These are phyloP conservation scores for Zanthoxylum bungeanum DNA, from an alignment of 345 rosid species.

Conservation along the genomic window DNA sequence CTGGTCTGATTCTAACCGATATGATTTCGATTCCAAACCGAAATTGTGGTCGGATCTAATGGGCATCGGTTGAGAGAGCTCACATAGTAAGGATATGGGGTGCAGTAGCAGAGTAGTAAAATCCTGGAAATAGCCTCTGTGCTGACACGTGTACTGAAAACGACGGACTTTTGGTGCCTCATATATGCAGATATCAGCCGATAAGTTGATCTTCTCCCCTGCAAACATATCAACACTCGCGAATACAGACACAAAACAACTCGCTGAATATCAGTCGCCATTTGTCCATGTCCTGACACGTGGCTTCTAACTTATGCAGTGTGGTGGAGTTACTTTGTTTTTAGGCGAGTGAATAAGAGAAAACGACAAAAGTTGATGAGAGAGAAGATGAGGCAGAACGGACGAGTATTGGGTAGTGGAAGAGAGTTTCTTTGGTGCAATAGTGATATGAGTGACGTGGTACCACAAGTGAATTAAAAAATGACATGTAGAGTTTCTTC, in stretches of 20 bases:
- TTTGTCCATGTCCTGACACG: neutral
- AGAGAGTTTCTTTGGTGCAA: neutral
- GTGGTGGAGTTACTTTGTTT: neutral
- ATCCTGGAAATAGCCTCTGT: neutral
- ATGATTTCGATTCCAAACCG: no score
- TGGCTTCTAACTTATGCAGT: neutral
- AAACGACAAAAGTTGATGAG: neutral
- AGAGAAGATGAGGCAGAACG: neutral
- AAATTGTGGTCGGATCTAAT: no score
- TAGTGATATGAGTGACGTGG: no score
- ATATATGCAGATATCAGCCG: neutral
- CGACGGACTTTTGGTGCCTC: neutral
- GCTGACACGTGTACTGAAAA: constrained; percentile 12
- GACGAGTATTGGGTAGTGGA: constrained; percentile 1
- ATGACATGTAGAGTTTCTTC: no score
- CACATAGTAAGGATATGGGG: neutral
- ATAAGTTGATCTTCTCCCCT: constrained; percentile 1
- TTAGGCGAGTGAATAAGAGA: neutral
- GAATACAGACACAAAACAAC: neutral
- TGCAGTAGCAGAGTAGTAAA: neutral
- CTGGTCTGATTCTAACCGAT: no score
- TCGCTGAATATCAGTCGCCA: neutral
- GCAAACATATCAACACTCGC: neutral
- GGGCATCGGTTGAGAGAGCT: no score
- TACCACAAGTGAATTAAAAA: no score